A percentile compares a stretch with the other conserved stretches of the same genome.
Evolutionary conservation across 805 yeast species (phyloP).

Genomic region (Lachancea nothofagi): DNA sequence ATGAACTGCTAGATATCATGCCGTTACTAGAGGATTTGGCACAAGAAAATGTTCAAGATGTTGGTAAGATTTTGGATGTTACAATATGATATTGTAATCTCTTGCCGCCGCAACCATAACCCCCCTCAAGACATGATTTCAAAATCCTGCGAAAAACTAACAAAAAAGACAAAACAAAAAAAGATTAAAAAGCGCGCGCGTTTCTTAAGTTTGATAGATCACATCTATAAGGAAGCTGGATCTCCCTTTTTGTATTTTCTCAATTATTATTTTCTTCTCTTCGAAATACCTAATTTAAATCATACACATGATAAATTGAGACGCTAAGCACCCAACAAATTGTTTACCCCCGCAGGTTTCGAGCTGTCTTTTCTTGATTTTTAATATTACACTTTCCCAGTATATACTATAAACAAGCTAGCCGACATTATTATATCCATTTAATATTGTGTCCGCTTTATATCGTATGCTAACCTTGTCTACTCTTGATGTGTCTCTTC

Average conservation of each 20-base stretch:
- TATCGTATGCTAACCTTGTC: background rate
- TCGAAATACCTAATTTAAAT: background rate
- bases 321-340: no score
- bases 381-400: no score
- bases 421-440: no score
- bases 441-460: no score
- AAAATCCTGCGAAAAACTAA: background rate
- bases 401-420: no score
- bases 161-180: background rate
- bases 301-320: background rate
- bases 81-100: slow-evolving; percentile 31
- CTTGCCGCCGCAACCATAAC: background rate
- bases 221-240: slow-evolving; percentile 22
- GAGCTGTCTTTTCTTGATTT: no score
- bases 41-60: slow-evolving; percentile 67
- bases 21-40: slow-evolving; percentile 88
- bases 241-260: slow-evolving; percentile 16
- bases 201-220: slow-evolving; percentile 9
- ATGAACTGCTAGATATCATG: slow-evolving; percentile 83
- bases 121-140: background rate
- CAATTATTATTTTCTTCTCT: background rate
- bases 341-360: no score
- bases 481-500: slow-evolving; percentile 1
- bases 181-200: slow-evolving; percentile 4
- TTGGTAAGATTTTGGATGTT: slow-evolving; percentile 78